Evolutionary conservation across 306 rosid species (phyloP).

Genomic region (Prosopis cineraria): DNA sequence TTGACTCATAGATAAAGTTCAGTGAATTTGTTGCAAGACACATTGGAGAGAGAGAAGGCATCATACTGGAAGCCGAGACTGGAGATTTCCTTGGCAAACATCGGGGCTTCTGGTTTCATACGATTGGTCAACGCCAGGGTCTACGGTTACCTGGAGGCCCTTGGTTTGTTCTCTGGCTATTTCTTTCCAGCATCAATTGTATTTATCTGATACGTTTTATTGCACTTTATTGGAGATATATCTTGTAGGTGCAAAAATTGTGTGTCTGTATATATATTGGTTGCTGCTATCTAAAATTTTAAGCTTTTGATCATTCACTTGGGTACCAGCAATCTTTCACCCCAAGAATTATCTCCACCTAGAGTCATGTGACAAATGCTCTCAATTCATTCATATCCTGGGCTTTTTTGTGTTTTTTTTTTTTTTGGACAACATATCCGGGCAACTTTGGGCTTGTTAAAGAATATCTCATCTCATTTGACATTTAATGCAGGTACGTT

Average conservation of each 20-base stretch:
- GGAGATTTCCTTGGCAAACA: conserved; percentile 95
- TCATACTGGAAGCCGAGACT: conserved; percentile 91
- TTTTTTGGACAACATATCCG: background rate
- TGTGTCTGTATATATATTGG: conserved; percentile 3
- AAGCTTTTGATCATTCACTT: background rate
- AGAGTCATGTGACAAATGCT: conserved; percentile 1
- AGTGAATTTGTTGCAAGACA: conserved; percentile 89
- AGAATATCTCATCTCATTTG: background rate
- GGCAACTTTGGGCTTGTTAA: background rate
- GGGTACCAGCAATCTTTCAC: background rate
- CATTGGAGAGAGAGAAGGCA: conserved; percentile 89
- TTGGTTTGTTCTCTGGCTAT: conserved; percentile 58
- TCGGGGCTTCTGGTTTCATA: conserved; percentile 94
- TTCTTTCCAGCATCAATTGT: conserved; percentile 19
- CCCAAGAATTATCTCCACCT: background rate
- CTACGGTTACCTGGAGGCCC: conserved; percentile 90
- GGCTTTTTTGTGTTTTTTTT: background rate
- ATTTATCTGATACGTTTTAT: conserved; percentile 10
- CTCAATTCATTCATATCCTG: conserved; percentile 11
- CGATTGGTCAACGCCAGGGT: conserved; percentile 97
- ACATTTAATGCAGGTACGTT: conserved; percentile 71
- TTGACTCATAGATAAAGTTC: conserved; percentile 69
- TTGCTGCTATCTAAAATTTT: background rate
- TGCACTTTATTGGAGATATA: conserved; percentile 22
- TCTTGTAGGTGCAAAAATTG: conserved; percentile 23